Base-by-base conservation (phyloP, 2,329 filamentous ascomycete species). In the Cercospora beticola region DNA sequence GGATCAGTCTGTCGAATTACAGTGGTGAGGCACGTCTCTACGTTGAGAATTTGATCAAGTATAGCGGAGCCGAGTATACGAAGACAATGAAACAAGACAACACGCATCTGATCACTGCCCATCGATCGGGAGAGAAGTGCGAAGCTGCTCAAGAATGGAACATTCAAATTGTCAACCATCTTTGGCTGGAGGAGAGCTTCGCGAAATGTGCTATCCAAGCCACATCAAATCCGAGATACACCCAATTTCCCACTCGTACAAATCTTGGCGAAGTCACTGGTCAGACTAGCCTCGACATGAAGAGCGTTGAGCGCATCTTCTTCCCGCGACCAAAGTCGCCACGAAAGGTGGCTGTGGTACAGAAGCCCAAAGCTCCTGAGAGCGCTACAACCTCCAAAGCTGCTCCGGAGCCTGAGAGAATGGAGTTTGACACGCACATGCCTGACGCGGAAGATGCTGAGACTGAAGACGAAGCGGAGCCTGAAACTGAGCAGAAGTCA, bases 101-200 rank as follows among this genome's bases (percentile, higher is more conserved):
- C 78, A 98, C 94, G 0, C 95, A 99, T 81, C 87, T 99, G 0
- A 90, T 99, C 75, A 97, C 94, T 0, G 95, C 95, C 4, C 91
- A 97, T 74, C 89, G 90, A 68, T 88, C 89, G 66, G 96, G 94
- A 76, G 95, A 98, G 77, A 99, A 99, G 80, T 97, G 92, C 78
- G 89, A 91, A 43, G 95, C 95, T 1, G 95, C 95, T 0, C 87
- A 88, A 70, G 95, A 98, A 81, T 99, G 95, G 95, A 90, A 91
- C 64, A 90, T 98, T 65, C 84, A 93, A 66, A 90, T 97, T 74
- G 84, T 97, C 74, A 99, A 98, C 78, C 95, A 99, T 78, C 85
- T 99, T 0, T 99, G 95, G 95, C 86, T 99, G 57, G 95, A 99
- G 79, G 95, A 99, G 77, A 96, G 93, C 80, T 99, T 98, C 77